Base-by-base conservation (phyloP, 495 filamentous ascomycete genomes). In the Bryoglossum gracile region DNA sequence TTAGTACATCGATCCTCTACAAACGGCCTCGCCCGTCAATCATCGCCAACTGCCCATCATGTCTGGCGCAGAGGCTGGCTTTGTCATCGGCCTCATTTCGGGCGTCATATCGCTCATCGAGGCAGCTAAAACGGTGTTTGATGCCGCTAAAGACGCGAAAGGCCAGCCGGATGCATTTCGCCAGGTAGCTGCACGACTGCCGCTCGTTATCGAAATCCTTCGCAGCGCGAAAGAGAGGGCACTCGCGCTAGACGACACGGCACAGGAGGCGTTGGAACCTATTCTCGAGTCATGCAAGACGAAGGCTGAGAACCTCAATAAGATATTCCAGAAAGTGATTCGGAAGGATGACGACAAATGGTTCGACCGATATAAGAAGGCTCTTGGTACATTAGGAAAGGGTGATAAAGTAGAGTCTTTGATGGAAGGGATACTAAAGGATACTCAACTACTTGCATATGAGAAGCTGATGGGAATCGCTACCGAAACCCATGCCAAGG, bases 381-480 rank as follows among this genome's bases (percentile, higher is more conserved):
- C 58, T 13, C 13, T 62, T 3, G 46, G 33, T 30, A 50, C 53
- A 24, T 53, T 59, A 19, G 58, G 52, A 9, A 63, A 63, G 43
- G 58, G 46, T 32, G 37, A 48, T 45, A 32, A 50, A 52, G 59
- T 61, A 24, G 60, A 61, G 44, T 46, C 33, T 21, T 51, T 63
- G 49, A 63, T 63, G 58, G 48, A 57, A 50, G 56, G 56, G 26
- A 59, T 63, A 38, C 36, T 61, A 33, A 48, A 56, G 40, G 60
- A 63, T 36, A 41, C 56, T 14, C 55, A 63, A 32, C 14, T 63
- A 10, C 40, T 63, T 34, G 53, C 50, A 35, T 45, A n/a, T 22
- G 41, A 58, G 16, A 49, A 32, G 41, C 37, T 49, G 24, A 55
- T 53, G 44, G 22, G 24, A 24, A 50, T 46, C 34, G 51, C 32